Evolutionary conservation across 73 alveolate genomes (phyloP).

Genomic region (Paramecium octaurelia): DNA sequence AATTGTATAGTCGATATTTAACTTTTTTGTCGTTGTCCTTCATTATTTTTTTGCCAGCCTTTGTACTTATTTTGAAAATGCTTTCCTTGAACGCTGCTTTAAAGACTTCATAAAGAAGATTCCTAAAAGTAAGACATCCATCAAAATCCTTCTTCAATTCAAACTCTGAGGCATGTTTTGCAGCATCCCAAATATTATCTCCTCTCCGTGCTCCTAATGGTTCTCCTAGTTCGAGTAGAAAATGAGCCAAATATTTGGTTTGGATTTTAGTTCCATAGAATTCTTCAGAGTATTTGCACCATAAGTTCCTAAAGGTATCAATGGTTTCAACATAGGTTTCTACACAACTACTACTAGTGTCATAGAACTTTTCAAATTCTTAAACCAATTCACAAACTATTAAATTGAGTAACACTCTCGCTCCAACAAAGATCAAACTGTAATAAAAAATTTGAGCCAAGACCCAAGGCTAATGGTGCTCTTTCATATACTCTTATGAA

Average conservation of each 20-base stretch:
- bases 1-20: background rate
- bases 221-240: slow-evolving; percentile 19
- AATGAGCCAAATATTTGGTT: slow-evolving; percentile 35
- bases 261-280: slow-evolving; percentile 11
- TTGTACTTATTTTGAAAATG: background rate
- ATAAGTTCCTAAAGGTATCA: background rate
- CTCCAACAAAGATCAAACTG: background rate
- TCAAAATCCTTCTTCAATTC: background rate
- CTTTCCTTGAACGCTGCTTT: background rate
- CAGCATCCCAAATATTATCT: slow-evolving; percentile 52
- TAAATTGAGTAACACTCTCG: background rate
- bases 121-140: slow-evolving; percentile 41
- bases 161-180: background rate
- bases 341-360: background rate
- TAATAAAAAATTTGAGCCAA: background rate
- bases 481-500: background rate
- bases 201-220: slow-evolving; percentile 24
- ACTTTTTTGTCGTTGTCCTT: slow-evolving; percentile 17
- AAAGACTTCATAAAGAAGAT: background rate
- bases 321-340: slow-evolving; percentile 17
- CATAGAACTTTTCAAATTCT: slow-evolving; percentile 40
- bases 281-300: slow-evolving; percentile 41
- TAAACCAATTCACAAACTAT: slow-evolving; percentile 21
- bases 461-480: background rate
- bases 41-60: slow-evolving; percentile 5